phyloP scores from a whole-genome alignment of 495 filamentous ascomycete genomes.

The Penicillium psychrofluorescens region DNA sequence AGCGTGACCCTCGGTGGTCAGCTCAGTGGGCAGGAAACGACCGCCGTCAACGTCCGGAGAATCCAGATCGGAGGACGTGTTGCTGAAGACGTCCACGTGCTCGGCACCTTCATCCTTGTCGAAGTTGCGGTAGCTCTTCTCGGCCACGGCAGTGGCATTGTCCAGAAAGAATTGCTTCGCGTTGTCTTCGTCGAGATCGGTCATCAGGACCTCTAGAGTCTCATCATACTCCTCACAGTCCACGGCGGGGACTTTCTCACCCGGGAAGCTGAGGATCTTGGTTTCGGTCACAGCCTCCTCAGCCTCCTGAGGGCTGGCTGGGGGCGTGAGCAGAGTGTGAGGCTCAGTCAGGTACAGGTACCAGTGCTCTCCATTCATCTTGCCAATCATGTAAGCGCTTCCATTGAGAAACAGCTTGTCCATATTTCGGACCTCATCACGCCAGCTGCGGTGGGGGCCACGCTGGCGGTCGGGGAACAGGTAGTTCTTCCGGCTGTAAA shows the following conservation, averaged over 20 bases:
- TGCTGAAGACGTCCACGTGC: conserved; percentile 71
- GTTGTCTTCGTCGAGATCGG: conserved; percentile 85
- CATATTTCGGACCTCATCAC: conserved; percentile 84
- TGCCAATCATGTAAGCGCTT: conserved; percentile 98
- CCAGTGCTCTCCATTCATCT: conserved; percentile 99
- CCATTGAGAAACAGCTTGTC: conserved; percentile 86
- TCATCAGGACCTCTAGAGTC: conserved; percentile 97
- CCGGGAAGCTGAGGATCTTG: conserved; percentile 51
- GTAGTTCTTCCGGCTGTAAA: conserved; percentile 99
- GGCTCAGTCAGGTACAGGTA: conserved; percentile 95
- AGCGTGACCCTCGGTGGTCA: conserved; percentile 89
- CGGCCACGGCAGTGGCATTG: conserved; percentile 83
- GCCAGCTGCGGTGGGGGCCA: conserved; percentile 95
- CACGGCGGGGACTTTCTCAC: conserved; percentile 20
- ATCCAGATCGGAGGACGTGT: conserved; percentile 58
- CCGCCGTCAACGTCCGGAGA: conserved; percentile 48
- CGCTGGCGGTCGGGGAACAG: conserved; percentile 91
- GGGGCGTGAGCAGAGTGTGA: conserved; percentile 72
- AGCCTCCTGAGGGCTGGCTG: conserved; percentile 59
- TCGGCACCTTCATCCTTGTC: conserved; percentile 42
- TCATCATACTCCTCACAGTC: conserved; percentile 59
- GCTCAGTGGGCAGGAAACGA: conserved; percentile 57
- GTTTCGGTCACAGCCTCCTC: conserved; percentile 56
- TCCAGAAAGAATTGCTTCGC: conserved; percentile 96
- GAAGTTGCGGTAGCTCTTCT: conserved; percentile 57